phyloP scores from a whole-genome alignment of 2,329 filamentous ascomycete genomes.

The Neophaeococcomyces aloes region DNA sequence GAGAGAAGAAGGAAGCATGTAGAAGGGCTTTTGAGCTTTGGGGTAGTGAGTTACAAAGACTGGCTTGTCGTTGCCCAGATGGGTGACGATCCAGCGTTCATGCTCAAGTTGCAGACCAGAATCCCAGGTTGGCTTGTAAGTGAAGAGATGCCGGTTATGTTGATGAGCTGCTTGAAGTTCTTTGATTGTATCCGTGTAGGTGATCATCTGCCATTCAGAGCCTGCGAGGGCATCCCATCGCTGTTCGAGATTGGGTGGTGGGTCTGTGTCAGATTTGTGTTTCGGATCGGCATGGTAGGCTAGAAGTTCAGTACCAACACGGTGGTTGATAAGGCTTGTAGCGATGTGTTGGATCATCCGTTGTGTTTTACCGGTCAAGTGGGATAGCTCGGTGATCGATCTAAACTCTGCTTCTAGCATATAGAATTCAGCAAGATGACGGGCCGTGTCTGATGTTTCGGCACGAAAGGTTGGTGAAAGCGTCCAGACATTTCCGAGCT shows the following conservation, averaged over 20 bases:
- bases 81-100: slow-evolving; percentile 72
- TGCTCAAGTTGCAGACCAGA: slow-evolving; percentile 78
- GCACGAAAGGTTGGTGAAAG: slow-evolving; percentile 89
- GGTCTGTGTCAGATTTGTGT: slow-evolving; percentile 11
- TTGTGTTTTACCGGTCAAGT: slow-evolving; percentile 72
- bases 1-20: slow-evolving; percentile 53
- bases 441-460: slow-evolving; percentile 82
- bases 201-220: slow-evolving; percentile 65
- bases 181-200: slow-evolving; percentile 68
- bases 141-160: slow-evolving; percentile 45
- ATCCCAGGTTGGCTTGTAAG: slow-evolving; percentile 59
- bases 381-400: slow-evolving; percentile 59
- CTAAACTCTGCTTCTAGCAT: slow-evolving; percentile 85
- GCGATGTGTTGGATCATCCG: slow-evolving; percentile 51
- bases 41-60: slow-evolving; percentile 93
- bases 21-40: slow-evolving; percentile 82
- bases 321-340: slow-evolving; percentile 9
- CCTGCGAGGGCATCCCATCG: slow-evolving; percentile 31
- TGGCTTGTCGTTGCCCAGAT: slow-evolving; percentile 53
- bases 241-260: slow-evolving; percentile 15
- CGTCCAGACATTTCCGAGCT: slow-evolving; percentile 85
- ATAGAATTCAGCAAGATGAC: slow-evolving; percentile 95
- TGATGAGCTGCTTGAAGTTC: slow-evolving; percentile 51
- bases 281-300: slow-evolving; percentile 23
- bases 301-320: slow-evolving; percentile 46